Base-by-base conservation (phyloP, 306 rosid genomes). In the Cucurbita argyrosperma region DNA sequence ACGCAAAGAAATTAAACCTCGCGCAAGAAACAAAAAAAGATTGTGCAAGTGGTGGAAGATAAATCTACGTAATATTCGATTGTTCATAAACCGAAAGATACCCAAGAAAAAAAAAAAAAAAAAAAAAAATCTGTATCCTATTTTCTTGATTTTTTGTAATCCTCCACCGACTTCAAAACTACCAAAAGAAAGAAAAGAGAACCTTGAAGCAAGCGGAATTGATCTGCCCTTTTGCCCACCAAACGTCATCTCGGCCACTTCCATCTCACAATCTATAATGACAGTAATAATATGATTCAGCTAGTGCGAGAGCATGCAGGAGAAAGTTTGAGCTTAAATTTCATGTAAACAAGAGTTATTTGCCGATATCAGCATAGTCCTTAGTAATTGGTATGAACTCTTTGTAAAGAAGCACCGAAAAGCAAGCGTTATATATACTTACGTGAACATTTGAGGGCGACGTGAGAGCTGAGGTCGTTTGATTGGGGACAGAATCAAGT, bases 401-500 rank as follows among this genome's bases (percentile, higher is more conserved):
- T 30, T 30, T 30, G 35, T 3, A 30, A 30, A 30, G 4, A 30
- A 30, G 35, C 35, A 30, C 35, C 35, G 35, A 30, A 30, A 30
- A 30, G 35, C 47, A 23, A 54, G 59, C 5, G 10, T 54, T n/a
- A 18, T 54, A 18, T 54, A 12, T 57, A 65, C 88, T 86, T 82
- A 94, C 91, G 95, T 86, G 87, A 94, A 94, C 81, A 94, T 54
- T 18, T 94, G 94, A 64, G 88, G 79, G 71, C 97, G 96, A 77
- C 96, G 96, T 26, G 97, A 87, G 81, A 84, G 96, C 83, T 89
- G 96, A 77, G 97, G 97, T 75, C 99, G 85, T 78, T 94, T 94
- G 56, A 94, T 91, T 74, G 99, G 99, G 80, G 99, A 94, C 60
- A 94, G 82, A 80, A 94, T 85, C 81, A 94, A 69, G 83, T 94